phyloP scores from a whole-genome alignment of 306 rosid genomes.

The Quillaja saponaria region DNA sequence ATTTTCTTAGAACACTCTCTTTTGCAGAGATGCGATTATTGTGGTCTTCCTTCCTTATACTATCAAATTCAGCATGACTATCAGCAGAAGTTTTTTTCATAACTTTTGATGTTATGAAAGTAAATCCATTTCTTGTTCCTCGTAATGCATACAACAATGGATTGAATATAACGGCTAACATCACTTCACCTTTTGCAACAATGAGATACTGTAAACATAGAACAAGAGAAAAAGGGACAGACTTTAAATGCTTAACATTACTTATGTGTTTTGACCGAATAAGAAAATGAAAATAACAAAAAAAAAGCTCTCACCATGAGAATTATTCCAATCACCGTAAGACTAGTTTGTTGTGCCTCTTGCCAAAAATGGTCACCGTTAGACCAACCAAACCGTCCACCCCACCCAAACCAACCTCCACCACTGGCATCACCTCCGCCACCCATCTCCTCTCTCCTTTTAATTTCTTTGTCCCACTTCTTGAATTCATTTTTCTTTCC shows the following conservation, averaged over 20 bases:
- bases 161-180: slow-evolving; percentile 78
- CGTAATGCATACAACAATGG: slow-evolving; percentile 77
- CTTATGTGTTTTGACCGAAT: not conserved
- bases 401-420: slow-evolving; percentile 95
- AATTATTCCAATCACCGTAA: slow-evolving; percentile 67
- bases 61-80: slow-evolving; percentile 38
- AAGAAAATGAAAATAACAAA: slow-evolving; percentile 14
- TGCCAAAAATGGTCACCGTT: slow-evolving; percentile 86
- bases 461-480: slow-evolving; percentile 91
- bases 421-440: slow-evolving; percentile 83
- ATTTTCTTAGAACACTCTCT: slow-evolving; percentile 73
- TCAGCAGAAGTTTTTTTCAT: slow-evolving; percentile 41
- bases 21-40: slow-evolving; percentile 61
- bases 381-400: slow-evolving; percentile 86
- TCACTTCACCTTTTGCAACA: slow-evolving; percentile 74
- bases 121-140: slow-evolving; percentile 73
- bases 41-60: slow-evolving; percentile 46
- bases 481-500: slow-evolving; percentile 87
- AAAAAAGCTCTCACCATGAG: slow-evolving; percentile 58
- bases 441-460: slow-evolving; percentile 76
- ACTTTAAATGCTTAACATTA: not conserved
- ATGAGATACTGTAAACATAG: slow-evolving; percentile 63
- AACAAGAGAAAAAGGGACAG: slow-evolving; percentile 1
- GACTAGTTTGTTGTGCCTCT: slow-evolving; percentile 76
- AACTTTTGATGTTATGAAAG: slow-evolving; percentile 54